These are phyloP conservation scores for Rhodotorula sphaerocarpa DNA, from an alignment of 768 basidiomycete species.

Conservation along the genomic window DNA sequence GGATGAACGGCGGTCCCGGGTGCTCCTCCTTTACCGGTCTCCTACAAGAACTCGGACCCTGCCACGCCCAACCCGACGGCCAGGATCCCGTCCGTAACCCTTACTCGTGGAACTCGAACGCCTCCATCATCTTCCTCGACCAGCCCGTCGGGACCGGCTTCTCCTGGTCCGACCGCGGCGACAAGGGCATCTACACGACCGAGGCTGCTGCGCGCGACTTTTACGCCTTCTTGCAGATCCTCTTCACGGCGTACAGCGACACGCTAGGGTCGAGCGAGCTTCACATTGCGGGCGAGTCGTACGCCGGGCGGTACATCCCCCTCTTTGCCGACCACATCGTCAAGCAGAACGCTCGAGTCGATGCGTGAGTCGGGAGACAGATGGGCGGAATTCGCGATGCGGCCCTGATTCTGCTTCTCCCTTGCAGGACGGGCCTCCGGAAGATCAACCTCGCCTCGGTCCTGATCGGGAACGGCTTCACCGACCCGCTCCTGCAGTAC, in stretches of 20 bases:
- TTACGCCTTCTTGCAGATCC: conserved; percentile 32
- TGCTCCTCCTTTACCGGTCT: conserved; percentile 33
- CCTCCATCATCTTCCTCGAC: conserved; percentile 27
- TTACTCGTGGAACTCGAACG: conserved; percentile 27
- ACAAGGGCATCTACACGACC: conserved; percentile 31
- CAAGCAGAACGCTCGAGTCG: conserved; percentile 24
- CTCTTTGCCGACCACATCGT: conserved; percentile 37
- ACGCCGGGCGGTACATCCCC: conserved; percentile 36
- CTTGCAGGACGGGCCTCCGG: not conserved
- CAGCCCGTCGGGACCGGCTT: conserved; percentile 35
- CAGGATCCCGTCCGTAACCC: conserved; percentile 26
- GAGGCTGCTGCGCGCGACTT: conserved; percentile 34
- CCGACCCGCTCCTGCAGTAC: conserved; percentile 38
- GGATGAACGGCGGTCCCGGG: conserved; percentile 30
- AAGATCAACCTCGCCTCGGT: conserved; percentile 33
- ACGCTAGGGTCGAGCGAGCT: conserved; percentile 27
- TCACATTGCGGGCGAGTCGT: conserved; percentile 34
- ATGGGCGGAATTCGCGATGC: too few species aligned
- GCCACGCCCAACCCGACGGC: conserved; percentile 15
- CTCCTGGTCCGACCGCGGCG: conserved; percentile 30
- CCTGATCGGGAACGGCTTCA: conserved; percentile 39
- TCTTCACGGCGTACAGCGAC: conserved; percentile 28
- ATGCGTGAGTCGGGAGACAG: not conserved
- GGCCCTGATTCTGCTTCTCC: not conserved
- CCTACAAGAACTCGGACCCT: conserved; percentile 35